Evolutionary conservation across 2,329 filamentous ascomycete genomes (phyloP).

Genomic region (Colletotrichum graminicola): DNA sequence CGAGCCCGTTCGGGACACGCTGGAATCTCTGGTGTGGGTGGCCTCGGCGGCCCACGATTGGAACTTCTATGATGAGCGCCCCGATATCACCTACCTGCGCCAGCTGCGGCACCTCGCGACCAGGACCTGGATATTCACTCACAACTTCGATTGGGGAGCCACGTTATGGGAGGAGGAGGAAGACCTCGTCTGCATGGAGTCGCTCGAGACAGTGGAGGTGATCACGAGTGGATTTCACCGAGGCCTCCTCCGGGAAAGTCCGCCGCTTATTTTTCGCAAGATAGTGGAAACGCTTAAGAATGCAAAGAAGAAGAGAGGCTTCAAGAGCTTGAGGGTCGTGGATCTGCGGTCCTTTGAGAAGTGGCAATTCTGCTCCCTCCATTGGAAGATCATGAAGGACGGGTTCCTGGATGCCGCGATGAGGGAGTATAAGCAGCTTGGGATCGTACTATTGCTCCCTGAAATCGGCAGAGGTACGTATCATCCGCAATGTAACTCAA

Average conservation of each 20-base stretch:
- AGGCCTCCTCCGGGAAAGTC: too few relatives aligned
- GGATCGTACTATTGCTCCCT: not conserved
- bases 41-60: rapidly evolving
- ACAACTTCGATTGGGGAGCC: too few relatives aligned
- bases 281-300: not conserved
- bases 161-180: too few relatives aligned
- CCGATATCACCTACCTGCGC: not conserved
- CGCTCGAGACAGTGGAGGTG: not conserved
- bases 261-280: too few relatives aligned
- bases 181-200: not conserved
- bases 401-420: not conserved
- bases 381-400: not conserved
- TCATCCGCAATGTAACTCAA: rapidly evolving
- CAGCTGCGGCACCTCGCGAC: not conserved
- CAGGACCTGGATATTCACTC: too few relatives aligned
- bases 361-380: rapidly evolving
- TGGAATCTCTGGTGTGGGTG: not conserved
- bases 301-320: not conserved
- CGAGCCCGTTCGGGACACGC: not conserved
- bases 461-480: not conserved
- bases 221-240: not conserved
- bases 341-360: not conserved
- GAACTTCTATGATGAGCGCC: not conserved
- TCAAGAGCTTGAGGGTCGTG: not conserved
- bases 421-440: not conserved